Base-by-base conservation (phyloP, 805 yeast species). In the Metschnikowia continentalis region DNA sequence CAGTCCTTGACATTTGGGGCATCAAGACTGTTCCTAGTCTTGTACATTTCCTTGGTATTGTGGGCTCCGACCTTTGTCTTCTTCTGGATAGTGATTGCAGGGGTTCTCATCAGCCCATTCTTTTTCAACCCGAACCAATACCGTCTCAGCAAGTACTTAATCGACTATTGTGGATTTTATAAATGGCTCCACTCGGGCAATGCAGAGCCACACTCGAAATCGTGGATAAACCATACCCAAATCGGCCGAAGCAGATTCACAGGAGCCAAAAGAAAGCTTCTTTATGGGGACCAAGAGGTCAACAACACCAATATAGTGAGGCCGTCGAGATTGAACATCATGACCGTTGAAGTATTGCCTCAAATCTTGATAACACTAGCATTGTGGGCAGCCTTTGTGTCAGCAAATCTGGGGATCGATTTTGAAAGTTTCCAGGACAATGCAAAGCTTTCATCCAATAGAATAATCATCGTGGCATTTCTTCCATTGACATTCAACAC, bases 41-140 rank as follows among this genome's bases (percentile, higher is more conserved):
- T 54, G 4, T 58, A 49, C 44, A 46, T 58, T 19, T 48, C 58
- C 17, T 82, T 83, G 60, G 78, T 90, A 30, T 83, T 82, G 63
- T 87, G 98, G 98, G 95, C 89, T 72, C 86, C 96, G 22, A 88
- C 97, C 40, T 77, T 94, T 61, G 71, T 92, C 56, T 94, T 97
- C 97, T 94, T 94, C 82, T 94, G 98, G 97, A 86, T 94, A 53
- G 86, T 96, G 17, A 76, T 90, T 61, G 78, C 90, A 44, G 88
- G 98, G 3, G 79, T 94, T 74, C 80, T 90, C 74, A 82, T 90
- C 61, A 86, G 98, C 45, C 99, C 99, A 63, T 90, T 92, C 70
- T 66, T 94, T 54, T 94, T 90, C 82, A 94, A 94, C 74, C 99
- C 99, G 44, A 97, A 92, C 74, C 98, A 94, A 77, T 94, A 91